These are phyloP conservation scores for Sporisorium graminicola DNA, from an alignment of 1,284 basidiomycete species.

Conservation along the genomic window DNA sequence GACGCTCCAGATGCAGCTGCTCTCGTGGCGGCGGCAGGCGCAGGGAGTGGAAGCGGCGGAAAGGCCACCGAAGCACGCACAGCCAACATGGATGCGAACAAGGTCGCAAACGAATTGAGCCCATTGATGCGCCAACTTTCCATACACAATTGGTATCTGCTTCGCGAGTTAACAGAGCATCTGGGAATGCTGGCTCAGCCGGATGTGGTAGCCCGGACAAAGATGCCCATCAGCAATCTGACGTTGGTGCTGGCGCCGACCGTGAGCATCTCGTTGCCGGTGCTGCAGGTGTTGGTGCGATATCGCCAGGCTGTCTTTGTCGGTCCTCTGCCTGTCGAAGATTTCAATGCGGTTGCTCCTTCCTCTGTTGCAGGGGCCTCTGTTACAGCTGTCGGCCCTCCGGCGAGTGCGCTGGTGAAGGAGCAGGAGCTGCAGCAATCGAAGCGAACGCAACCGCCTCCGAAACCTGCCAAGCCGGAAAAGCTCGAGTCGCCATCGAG, in stretches of 20 bases:
- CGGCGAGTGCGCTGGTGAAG: neutral
- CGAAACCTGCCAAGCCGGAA: conserved; percentile 34
- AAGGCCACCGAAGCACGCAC: conserved; percentile 20
- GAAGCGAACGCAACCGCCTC: conserved; percentile 4
- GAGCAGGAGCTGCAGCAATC: neutral
- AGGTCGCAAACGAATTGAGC: conserved; percentile 17
- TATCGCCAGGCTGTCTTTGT: conserved; percentile 44
- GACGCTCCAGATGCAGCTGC: neutral
- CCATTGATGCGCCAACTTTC: conserved; percentile 50
- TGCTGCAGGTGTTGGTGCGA: conserved; percentile 60
- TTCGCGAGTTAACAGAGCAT: conserved; percentile 62
- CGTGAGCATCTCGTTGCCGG: conserved; percentile 52
- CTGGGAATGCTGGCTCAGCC: conserved; percentile 46
- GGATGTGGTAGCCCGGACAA: conserved; percentile 51
- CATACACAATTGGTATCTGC: conserved; percentile 63
- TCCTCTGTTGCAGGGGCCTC: neutral
- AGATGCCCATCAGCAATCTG: conserved; percentile 66
- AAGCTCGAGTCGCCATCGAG: conserved; percentile 21
- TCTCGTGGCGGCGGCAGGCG: neutral
- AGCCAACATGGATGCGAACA: conserved; percentile 8
- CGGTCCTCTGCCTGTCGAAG: conserved; percentile 21
- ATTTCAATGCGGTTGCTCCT: conserved; percentile 17
- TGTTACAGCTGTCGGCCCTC: neutral
- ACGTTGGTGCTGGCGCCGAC: conserved; percentile 66
- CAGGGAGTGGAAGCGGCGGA: neutral